Base-by-base conservation (phyloP, 2,329 filamentous ascomycete genomes). In the Ophiognomonia clavigignenti-juglandacearum region DNA sequence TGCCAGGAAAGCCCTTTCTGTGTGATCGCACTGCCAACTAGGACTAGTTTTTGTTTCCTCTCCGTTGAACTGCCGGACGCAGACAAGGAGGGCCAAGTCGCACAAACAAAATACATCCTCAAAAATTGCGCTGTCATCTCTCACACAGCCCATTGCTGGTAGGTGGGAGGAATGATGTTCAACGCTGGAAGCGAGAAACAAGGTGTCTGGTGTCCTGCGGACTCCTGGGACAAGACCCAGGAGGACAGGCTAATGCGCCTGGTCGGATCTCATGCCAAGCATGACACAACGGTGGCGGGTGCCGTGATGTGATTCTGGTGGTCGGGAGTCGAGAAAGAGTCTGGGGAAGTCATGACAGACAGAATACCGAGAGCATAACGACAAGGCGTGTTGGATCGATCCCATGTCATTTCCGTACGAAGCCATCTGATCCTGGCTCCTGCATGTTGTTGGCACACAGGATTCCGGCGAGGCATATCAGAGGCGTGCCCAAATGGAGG, bases 1-100 rank as follows among this genome's bases (percentile, higher is more conserved):
- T 22, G 58, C 47, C 59, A 57, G 57, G 50, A 54, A 59, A 67
- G 58, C 69, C 81, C 79, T 85, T 82, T 91, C 87, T 75, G 84
- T 89, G 62, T 83, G 86, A 64, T 73, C 77, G 85, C 88, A 88
- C 79, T 84, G 80, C 84, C 86, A 83, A 87, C 86, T 66, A 75
- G 84, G 88, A 95, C 85, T 82, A 72, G 88, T 93, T 90, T 96
- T 96, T 95, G 85, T 73, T 86, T 91, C 85, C 86, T 83, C 85
- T 82, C 81, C 81, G 60, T 60, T 63, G 57, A 53, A 59, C 59
- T 57, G 53, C 42, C 19, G 26, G 45, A 58, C 45, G 58, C 62
- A 59, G 62, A 59, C 62, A 64, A 67, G 79, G 80, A 83, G 82
- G 85, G 85, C 82, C 68, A 27, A 10, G 72, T 70, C 72, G 74